Percentiles rank a stretch among this genome's conserved stretches.
These are phyloP conservation scores for Rhexocercosporidium sp. DNA, from an alignment of 2,329 filamentous ascomycete species.

Conservation along the genomic window DNA sequence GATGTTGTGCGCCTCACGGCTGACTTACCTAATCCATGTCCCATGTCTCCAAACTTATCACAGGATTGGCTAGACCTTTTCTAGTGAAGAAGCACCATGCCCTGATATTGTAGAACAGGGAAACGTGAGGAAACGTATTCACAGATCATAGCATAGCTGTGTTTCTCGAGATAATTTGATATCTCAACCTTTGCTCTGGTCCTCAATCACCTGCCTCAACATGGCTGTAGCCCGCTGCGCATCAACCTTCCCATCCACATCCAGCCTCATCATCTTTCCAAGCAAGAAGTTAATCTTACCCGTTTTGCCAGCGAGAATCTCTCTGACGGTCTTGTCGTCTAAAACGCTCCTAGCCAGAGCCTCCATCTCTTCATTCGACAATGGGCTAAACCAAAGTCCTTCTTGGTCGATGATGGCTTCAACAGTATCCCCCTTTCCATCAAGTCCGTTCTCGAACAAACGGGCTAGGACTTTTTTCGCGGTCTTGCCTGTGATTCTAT, in stretches of 20 bases:
- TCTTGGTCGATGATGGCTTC: slow-evolving; percentile 60
- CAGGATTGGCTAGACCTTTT: neutral
- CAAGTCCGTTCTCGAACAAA: slow-evolving; percentile 53
- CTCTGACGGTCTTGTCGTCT: slow-evolving; percentile 61
- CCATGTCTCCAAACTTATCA: neutral
- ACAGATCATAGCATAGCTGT: neutral
- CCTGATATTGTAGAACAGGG: neutral
- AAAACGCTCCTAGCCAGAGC: slow-evolving; percentile 58
- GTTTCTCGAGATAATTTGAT: too few species aligned
- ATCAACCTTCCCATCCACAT: slow-evolving; percentile 65
- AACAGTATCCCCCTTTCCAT: slow-evolving; percentile 46
- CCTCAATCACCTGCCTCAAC: slow-evolving; percentile 53
- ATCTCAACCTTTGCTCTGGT: neutral
- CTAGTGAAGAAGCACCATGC: neutral
- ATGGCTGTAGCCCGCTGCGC: slow-evolving; percentile 61
- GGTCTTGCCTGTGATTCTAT: slow-evolving; percentile 57
- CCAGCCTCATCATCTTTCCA: slow-evolving; percentile 69
- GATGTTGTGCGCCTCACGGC: too few species aligned
- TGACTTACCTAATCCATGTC: too few species aligned
- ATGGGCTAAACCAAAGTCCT: slow-evolving; percentile 57
- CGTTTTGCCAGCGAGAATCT: slow-evolving; percentile 63
- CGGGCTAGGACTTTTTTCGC: slow-evolving; percentile 64
- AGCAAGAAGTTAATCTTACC: slow-evolving; percentile 73
- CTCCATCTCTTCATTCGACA: slow-evolving; percentile 61
- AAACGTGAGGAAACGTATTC: neutral